Percentiles rank a stretch among this genome's conserved stretches.
phyloP scores from a whole-genome alignment of 345 rosid genomes.

The Brassica juncea region DNA sequence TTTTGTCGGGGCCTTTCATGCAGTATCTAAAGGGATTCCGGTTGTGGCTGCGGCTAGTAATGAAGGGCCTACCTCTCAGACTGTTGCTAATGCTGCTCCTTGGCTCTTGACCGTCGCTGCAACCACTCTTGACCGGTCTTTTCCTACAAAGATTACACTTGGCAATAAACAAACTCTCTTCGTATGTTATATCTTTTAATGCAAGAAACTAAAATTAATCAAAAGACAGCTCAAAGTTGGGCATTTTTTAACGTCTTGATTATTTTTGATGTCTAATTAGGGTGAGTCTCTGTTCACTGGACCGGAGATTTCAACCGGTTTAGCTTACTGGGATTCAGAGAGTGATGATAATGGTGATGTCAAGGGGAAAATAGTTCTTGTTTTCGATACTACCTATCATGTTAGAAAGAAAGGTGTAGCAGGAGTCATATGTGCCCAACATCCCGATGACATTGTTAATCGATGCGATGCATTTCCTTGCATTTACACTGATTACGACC shows the following conservation, averaged over 20 bases:
- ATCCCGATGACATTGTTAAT: conserved; percentile 10
- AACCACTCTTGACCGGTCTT: conserved; percentile 51
- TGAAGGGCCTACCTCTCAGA: conserved; percentile 39
- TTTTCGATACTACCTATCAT: neutral
- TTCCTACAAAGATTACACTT: conserved; percentile 42
- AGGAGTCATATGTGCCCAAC: conserved; percentile 36
- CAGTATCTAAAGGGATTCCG: conserved; percentile 45
- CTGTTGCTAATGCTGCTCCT: conserved; percentile 50
- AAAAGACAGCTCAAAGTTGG: neutral
- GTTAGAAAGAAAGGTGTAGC: conserved; percentile 25
- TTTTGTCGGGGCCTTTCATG: conserved; percentile 45
- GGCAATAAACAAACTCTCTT: conserved; percentile 35
- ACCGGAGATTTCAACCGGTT: conserved; percentile 25
- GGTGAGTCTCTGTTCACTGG: conserved; percentile 39
- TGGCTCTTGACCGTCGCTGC: conserved; percentile 56
- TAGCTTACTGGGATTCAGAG: neutral
- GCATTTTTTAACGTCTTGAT: neutral
- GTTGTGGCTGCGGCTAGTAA: conserved; percentile 41
- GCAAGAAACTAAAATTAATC: conserved; percentile 1
- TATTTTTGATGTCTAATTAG: conserved; percentile 34
- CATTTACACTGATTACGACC: conserved; percentile 32
- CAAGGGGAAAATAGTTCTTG: conserved; percentile 31
- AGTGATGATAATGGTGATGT: conserved; percentile 13
- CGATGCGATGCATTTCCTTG: conserved; percentile 22
- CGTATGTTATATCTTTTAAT: conserved; percentile 17